Conservation (phyloP, 2,329 filamentous ascomycete species). For the Xylaria arbuscula region DNA sequence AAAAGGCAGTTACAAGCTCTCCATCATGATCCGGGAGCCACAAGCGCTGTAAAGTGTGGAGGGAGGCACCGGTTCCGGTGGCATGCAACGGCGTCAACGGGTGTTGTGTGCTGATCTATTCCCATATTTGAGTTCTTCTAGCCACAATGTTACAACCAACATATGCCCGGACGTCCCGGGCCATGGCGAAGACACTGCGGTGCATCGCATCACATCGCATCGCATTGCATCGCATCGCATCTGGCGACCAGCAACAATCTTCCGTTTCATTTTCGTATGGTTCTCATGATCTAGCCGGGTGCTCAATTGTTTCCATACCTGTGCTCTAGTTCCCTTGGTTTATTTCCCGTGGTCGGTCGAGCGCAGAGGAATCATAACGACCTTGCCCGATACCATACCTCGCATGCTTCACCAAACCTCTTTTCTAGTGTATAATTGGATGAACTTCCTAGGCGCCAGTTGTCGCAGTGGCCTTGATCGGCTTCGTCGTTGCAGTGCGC, state of each 20-base stretch:
- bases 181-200: not conserved
- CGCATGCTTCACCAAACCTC: conserved; percentile 9
- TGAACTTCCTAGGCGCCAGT: conserved; percentile 5
- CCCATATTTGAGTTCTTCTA: not conserved
- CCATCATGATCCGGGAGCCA: conserved; percentile 49
- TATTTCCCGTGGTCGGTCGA: not conserved
- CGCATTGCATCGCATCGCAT: conserved; percentile 8
- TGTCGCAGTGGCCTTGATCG: conserved; percentile 14
- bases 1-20: conserved; percentile 39
- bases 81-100: not conserved
- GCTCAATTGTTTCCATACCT: not conserved
- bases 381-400: not conserved
- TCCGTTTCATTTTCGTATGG: conserved; percentile 2
- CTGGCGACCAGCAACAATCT: conserved; percentile 12
- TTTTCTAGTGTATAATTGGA: not conserved
- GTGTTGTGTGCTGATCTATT: not conserved
- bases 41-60: conserved; percentile 16
- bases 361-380: not conserved
- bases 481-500: not conserved
- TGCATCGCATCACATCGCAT: conserved; percentile 4
- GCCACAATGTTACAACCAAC: conserved; percentile 6
- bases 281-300: conserved; percentile 13
- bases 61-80: not conserved
- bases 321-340: conserved; percentile 1
- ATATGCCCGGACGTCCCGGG: conserved; percentile 8